Conservation (phyloP, 495 filamentous ascomycete species). For the Hypoxylon fuscum region DNA sequence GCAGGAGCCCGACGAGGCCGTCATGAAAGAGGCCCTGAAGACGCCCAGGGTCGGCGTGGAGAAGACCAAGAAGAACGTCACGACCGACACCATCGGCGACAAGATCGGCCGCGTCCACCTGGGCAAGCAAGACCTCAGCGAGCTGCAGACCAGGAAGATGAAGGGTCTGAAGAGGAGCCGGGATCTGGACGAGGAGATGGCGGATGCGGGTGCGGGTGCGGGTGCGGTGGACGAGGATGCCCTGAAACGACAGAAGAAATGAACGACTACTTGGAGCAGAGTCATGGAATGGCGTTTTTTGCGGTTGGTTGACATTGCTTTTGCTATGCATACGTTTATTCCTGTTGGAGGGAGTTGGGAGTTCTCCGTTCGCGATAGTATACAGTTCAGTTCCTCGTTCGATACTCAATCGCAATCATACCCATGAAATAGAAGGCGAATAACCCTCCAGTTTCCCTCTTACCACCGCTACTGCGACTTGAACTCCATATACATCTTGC, state of each 20-base stretch:
- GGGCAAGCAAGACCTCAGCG: constrained; percentile 85
- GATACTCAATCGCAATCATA: neutral
- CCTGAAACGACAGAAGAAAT: constrained; percentile 40
- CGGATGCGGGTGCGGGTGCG: constrained; percentile 12
- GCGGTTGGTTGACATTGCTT: constrained; percentile 18
- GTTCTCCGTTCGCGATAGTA: constrained; percentile 23
- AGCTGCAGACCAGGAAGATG: constrained; percentile 97
- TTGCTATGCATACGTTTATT: constrained; percentile 1
- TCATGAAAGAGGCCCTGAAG: constrained; percentile 91
- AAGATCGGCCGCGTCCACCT: constrained; percentile 95
- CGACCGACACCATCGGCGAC: constrained; percentile 89
- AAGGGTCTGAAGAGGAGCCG: constrained; percentile 91
- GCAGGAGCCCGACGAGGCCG: constrained; percentile 76
- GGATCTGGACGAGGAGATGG: constrained; percentile 58
- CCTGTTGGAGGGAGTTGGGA: constrained; percentile 38
- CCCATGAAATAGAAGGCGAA: neutral
- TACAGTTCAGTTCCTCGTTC: constrained; percentile 8
- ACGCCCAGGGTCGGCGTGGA: constrained; percentile 76
- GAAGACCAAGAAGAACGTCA: constrained; percentile 94
- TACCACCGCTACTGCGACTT: constrained; percentile 15
- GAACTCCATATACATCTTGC: constrained; percentile 31
- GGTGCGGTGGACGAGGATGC: constrained; percentile 35
- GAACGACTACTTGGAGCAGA: neutral
- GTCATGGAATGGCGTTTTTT: constrained; percentile 31
- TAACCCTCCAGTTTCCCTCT: neutral